Base-by-base conservation (phyloP, 106 monocot genomes). In the Cymbidium sinense region DNA sequence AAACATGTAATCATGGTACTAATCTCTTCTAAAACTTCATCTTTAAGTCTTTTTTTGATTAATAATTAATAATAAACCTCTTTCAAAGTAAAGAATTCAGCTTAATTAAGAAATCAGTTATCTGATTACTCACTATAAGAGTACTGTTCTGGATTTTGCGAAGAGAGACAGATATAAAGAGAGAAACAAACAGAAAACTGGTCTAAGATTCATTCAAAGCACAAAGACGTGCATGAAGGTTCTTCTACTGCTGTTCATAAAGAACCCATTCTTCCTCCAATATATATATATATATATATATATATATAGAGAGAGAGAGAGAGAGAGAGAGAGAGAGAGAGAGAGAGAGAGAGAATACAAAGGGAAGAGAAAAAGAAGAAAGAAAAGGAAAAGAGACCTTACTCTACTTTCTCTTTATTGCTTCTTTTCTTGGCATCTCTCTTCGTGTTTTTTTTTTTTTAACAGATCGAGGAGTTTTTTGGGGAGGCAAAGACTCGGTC, bases 401-500 rank as follows among this genome's bases (percentile, higher is more conserved):
- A 2, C n/a, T 17, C 30, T 67, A 3, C 33, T 67, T 67, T 67
- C 31, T 67, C 67, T 67, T 67, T 67, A 67, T 67, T 67, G 28
- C 28, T 67, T 28, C 67, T 67, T 67, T 67, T 67, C 31, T 30
- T 27, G 27, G 10, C 61, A 10, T 62, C 61, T 62, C 61, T 62
- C 21, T 25, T 3, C 6, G 13, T 30, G 10, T 64, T 23, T 64
- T 23, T 64, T 64, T 64, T 23, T n/a, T n/a, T n/a, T n/a, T n/a
- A 64, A 29, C 64, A 29, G 4, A 5, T 64, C 64, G 67, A 31
- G 67, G 67, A 67, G 31, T 29, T 64, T 52, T 52, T 29, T 64
- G 27, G 67, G 28, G 31, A 67, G 67, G 67, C 67, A 33, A 67
- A 67, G 67, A 67, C 67, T 67, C 15, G 67, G 67, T 67, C 67